Conservation (phyloP, 192 early-diverging fungal genomes). For the Glomus cerebriforme region DNA sequence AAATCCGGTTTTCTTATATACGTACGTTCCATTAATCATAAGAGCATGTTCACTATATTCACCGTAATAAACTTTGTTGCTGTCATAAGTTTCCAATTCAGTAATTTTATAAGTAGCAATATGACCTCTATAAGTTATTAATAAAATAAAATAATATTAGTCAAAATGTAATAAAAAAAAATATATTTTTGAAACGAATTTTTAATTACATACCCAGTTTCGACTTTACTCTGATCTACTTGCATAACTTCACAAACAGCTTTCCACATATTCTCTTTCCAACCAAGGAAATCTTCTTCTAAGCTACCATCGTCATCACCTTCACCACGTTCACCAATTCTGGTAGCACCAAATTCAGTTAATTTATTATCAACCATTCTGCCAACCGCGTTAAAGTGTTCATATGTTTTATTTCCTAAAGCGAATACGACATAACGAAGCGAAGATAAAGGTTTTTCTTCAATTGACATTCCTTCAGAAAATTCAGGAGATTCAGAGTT, state of each 20-base stretch:
- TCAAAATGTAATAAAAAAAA: slow-evolving; percentile 19
- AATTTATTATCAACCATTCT: slow-evolving; percentile 71
- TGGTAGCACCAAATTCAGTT: slow-evolving; percentile 69
- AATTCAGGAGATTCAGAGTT: slow-evolving; percentile 74
- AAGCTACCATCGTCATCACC: slow-evolving; percentile 96
- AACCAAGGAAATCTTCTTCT: slow-evolving; percentile 95
- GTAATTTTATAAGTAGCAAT: slow-evolving; percentile 59
- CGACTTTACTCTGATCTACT: slow-evolving; percentile 52
- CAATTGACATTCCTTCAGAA: slow-evolving; percentile 57
- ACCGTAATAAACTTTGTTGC: slow-evolving; percentile 51
- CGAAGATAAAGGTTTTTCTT: slow-evolving; percentile 56
- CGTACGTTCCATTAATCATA: slow-evolving; percentile 43
- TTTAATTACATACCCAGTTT: slow-evolving; percentile 23
- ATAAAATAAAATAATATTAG: background rate
- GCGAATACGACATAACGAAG: slow-evolving; percentile 76
- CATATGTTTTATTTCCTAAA: slow-evolving; percentile 90
- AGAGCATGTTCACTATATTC: slow-evolving; percentile 49
- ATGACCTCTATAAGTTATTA: slow-evolving; percentile 34
- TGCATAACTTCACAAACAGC: slow-evolving; percentile 74
- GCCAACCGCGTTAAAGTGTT: slow-evolving; percentile 85
- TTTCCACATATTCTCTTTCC: slow-evolving; percentile 88
- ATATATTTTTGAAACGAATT: slow-evolving; percentile 32
- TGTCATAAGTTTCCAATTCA: slow-evolving; percentile 40
- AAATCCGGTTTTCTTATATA: slow-evolving; percentile 1
- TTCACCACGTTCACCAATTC: slow-evolving; percentile 82